Percentiles rank a stretch among this genome's conserved stretches.
These are phyloP conservation scores for Medicago truncatula DNA, from an alignment of 306 rosid species.

Conservation along the genomic window DNA sequence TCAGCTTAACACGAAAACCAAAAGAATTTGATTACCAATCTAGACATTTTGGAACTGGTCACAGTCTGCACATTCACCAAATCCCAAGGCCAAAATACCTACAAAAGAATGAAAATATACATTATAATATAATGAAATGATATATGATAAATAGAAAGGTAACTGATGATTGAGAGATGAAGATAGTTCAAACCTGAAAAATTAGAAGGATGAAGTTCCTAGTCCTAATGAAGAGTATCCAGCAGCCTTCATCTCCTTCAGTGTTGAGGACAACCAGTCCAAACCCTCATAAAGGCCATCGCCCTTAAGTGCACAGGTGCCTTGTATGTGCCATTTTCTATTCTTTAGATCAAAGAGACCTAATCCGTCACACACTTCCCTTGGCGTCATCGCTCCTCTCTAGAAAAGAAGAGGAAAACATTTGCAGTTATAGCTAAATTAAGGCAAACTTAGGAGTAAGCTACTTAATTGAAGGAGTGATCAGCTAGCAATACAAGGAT, in stretches of 20 bases:
- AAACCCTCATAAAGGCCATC: constrained; percentile 99
- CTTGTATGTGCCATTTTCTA: constrained; percentile 99
- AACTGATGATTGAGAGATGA: constrained; percentile 17
- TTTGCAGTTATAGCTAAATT: constrained; percentile 15
- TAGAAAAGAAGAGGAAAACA: constrained; percentile 41
- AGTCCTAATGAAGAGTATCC: constrained; percentile 95
- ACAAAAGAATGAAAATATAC: constrained; percentile 29
- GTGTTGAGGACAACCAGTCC: constrained; percentile 96
- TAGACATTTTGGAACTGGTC: constrained; percentile 28
- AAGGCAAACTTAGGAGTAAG: background rate
- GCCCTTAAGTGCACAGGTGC: constrained; percentile 89
- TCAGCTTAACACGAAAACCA: constrained; percentile 43
- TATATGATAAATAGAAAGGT: constrained; percentile 5
- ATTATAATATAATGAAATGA: constrained; percentile 21
- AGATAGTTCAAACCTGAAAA: constrained; percentile 44
- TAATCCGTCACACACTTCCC: constrained; percentile 95
- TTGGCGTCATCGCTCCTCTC: constrained; percentile 96
- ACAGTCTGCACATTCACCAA: constrained; percentile 33
- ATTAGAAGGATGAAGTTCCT: constrained; percentile 86
- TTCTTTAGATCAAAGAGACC: constrained; percentile 95
- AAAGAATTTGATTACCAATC: constrained; percentile 39
- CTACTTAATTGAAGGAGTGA: constrained; percentile 28
- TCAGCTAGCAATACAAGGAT: constrained; percentile 28
- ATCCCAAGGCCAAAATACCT: constrained; percentile 42
- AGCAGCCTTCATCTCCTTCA: constrained; percentile 92